Conservation (phyloP, 176 grass and related monocot species). For the Pontederia paniculata region DNA sequence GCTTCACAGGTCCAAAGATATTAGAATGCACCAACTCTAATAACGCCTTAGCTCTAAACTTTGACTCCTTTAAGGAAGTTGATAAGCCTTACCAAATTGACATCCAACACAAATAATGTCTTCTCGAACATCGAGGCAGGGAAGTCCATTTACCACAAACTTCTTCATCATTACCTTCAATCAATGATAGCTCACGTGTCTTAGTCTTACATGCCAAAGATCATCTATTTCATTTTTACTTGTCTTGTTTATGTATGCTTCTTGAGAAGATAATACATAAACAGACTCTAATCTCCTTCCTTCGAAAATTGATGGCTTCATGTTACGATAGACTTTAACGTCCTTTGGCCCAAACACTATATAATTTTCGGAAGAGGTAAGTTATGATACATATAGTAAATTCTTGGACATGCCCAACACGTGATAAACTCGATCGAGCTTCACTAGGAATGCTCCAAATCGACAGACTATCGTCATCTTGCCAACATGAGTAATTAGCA, state of each 20-base stretch:
- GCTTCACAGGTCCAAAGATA: conserved; percentile 15
- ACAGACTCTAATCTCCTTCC: neutral
- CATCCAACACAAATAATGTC: neutral
- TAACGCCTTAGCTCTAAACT: neutral
- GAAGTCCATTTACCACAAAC: neutral
- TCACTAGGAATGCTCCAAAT: neutral
- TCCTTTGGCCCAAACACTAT: conserved; percentile 5
- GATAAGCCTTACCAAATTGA: conserved; percentile 13
- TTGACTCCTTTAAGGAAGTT: conserved; percentile 5
- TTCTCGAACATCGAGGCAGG: neutral
- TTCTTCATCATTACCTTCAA: neutral
- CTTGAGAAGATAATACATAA: neutral
- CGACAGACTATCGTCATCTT: neutral
- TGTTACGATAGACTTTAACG: conserved; percentile 3
- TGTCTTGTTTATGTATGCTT: neutral
- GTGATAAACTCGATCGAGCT: neutral
- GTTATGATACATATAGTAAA: conserved; percentile 1
- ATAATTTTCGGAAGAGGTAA: neutral
- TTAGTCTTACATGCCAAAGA: neutral
- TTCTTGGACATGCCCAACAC: neutral
- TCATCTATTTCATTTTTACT: neutral
- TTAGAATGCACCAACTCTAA: conserved; percentile 20
- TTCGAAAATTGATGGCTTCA: conserved; percentile 3
- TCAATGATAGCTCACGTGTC: neutral
- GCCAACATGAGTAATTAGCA: neutral